These are phyloP conservation scores for Mycosphaerella sp. DNA, from an alignment of 2,329 filamentous ascomycete genomes.

Conservation along the genomic window DNA sequence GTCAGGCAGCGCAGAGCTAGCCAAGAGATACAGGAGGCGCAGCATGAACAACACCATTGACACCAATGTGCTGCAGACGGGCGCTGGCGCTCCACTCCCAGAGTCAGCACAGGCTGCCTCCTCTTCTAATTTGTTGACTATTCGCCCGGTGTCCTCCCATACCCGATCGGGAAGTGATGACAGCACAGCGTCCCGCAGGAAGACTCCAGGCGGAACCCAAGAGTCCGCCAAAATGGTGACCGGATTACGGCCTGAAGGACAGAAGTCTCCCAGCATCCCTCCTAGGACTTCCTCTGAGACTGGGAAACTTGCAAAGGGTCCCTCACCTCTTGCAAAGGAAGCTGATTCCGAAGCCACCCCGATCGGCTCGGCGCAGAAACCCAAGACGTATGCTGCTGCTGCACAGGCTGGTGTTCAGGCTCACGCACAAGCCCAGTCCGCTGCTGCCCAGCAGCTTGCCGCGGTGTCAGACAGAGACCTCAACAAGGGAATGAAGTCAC, in stretches of 20 bases:
- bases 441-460: slow-evolving; percentile 75
- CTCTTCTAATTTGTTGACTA: slow-evolving; percentile 29
- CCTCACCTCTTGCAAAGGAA: slow-evolving; percentile 44
- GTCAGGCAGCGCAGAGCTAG: slow-evolving; percentile 55
- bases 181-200: slow-evolving; percentile 20
- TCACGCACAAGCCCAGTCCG: slow-evolving; percentile 37
- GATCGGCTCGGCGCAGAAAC: slow-evolving; percentile 24
- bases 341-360: slow-evolving; percentile 30
- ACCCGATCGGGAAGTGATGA: slow-evolving; percentile 34
- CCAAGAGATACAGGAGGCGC: slow-evolving; percentile 71
- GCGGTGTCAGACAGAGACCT: slow-evolving; percentile 78
- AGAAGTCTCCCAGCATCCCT: slow-evolving; percentile 26
- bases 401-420: slow-evolving; percentile 23
- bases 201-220: slow-evolving; percentile 9
- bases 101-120: slow-evolving; percentile 26
- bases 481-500: slow-evolving; percentile 75
- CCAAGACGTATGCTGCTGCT: slow-evolving; percentile 30
- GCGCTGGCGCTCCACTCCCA: slow-evolving; percentile 22
- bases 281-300: slow-evolving; percentile 37
- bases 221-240: slow-evolving; percentile 18
- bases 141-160: slow-evolving; percentile 31
- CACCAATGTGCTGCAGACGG: slow-evolving; percentile 26
- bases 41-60: slow-evolving; percentile 70
- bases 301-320: slow-evolving; percentile 37
- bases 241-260: slow-evolving; percentile 13